Percentiles rank a stretch among this genome's conserved stretches.
phyloP scores from a whole-genome alignment of 2,329 filamentous ascomycete species.

The Ceratocystis albifundus region DNA sequence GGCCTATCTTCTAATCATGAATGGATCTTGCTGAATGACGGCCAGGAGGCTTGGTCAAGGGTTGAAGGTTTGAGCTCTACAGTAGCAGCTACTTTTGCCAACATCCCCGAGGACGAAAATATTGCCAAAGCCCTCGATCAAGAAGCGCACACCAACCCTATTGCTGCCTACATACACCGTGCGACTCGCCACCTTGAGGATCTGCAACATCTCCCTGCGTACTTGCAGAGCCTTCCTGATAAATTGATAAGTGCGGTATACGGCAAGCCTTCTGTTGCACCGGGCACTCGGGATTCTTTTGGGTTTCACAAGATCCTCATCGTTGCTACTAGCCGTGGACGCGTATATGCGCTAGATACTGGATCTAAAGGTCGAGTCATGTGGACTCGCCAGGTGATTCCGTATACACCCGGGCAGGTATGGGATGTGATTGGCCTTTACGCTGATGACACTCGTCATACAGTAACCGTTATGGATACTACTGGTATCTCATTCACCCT shows the following conservation, averaged over 20 bases:
- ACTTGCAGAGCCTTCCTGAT: conserved; percentile 56
- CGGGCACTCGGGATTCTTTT: conserved; percentile 58
- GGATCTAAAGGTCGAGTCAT: conserved; percentile 60
- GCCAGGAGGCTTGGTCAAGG: conserved; percentile 66
- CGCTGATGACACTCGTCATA: conserved; percentile 44
- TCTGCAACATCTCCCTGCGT: conserved; percentile 62
- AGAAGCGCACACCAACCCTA: conserved; percentile 70
- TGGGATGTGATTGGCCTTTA: conserved; percentile 61
- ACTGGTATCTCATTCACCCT: conserved; percentile 52
- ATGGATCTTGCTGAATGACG: conserved; percentile 76
- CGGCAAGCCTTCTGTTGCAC: conserved; percentile 36
- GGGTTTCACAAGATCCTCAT: conserved; percentile 80
- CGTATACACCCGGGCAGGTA: conserved; percentile 42
- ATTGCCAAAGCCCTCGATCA: conserved; percentile 71
- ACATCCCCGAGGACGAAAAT: conserved; percentile 59
- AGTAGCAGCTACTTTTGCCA: conserved; percentile 70
- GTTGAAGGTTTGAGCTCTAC: conserved; percentile 71
- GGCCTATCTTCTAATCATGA: conserved; percentile 48
- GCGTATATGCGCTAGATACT: conserved; percentile 68
- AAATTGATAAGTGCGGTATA: conserved; percentile 55
- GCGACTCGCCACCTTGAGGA: conserved; percentile 72
- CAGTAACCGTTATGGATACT: conserved; percentile 47
- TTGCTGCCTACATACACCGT: conserved; percentile 78
- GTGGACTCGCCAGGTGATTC: conserved; percentile 59
- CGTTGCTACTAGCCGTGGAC: conserved; percentile 66